phyloP scores from a whole-genome alignment of 129 eudicot genomes.

The Smallanthus sonchifolius region DNA sequence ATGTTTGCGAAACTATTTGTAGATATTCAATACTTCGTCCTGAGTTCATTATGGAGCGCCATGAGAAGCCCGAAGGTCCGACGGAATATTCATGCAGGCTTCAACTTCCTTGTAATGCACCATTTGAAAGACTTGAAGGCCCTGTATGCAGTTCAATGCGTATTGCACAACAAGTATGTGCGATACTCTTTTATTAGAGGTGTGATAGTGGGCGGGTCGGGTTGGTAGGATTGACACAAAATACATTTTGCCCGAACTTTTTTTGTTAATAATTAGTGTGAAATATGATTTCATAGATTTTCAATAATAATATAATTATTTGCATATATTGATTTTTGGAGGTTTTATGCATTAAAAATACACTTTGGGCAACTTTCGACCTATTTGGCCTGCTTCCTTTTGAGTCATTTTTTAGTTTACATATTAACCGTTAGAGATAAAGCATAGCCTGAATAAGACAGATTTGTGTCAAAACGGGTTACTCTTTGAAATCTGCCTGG shows the following conservation, averaged over 20 bases:
- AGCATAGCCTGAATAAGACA: background rate
- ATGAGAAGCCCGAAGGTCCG: slow-evolving; percentile 76
- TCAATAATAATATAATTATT: background rate
- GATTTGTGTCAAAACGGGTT: background rate
- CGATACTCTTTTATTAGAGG: background rate
- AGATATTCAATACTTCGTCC: slow-evolving; percentile 98
- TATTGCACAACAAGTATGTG: slow-evolving; percentile 90
- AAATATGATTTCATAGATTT: background rate
- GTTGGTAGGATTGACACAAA: background rate
- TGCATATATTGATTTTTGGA: background rate
- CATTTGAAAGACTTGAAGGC: slow-evolving; percentile 93
- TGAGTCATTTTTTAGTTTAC: background rate
- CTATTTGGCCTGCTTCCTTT: background rate
- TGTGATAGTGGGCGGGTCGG: background rate
- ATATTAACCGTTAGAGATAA: background rate
- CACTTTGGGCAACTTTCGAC: background rate
- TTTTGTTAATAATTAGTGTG: background rate
- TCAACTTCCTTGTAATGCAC: slow-evolving; percentile 99
- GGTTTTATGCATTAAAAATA: background rate
- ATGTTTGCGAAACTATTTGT: background rate
- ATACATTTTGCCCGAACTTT: background rate
- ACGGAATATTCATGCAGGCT: slow-evolving; percentile 94
- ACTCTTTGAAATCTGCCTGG: background rate
- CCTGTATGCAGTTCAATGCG: slow-evolving; percentile 97
- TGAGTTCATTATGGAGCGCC: slow-evolving; percentile 93